A percentile compares a stretch with the other conserved stretches of the same genome.
Conservation (phyloP, 192 early-diverging fungal species). For the Umbelopsis sp. region DNA sequence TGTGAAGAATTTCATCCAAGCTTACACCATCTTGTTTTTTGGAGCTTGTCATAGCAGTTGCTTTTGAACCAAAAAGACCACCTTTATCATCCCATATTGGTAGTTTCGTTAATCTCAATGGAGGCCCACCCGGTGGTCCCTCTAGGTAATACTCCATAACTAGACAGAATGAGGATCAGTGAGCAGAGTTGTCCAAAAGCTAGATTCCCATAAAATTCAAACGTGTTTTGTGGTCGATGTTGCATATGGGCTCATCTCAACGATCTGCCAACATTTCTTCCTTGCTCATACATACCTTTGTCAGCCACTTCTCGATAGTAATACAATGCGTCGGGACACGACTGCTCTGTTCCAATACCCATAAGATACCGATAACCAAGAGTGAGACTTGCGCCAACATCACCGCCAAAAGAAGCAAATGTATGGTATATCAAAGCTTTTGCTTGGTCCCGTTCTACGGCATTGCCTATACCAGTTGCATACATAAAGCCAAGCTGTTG, state of each 20-base stretch:
- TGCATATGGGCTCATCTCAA: too few relatives aligned
- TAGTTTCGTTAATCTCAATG: constrained; percentile 64
- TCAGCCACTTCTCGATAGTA: constrained; percentile 84
- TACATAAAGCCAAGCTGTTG: constrained; percentile 90
- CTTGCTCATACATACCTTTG: constrained; percentile 50
- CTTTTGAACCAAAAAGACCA: constrained; percentile 85
- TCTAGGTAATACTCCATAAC: constrained; percentile 64
- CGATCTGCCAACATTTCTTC: too few relatives aligned
- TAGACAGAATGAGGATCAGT: constrained; percentile 25
- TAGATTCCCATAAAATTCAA: neutral
- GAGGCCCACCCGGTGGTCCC: constrained; percentile 85
- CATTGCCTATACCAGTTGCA: constrained; percentile 82
- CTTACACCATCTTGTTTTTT: constrained; percentile 47
- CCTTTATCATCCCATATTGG: constrained; percentile 77
- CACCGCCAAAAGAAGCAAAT: constrained; percentile 79
- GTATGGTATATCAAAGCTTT: constrained; percentile 76
- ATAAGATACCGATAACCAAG: constrained; percentile 81
- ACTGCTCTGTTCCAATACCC: constrained; percentile 81
- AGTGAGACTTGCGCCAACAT: constrained; percentile 76
- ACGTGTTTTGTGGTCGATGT: too few relatives aligned
- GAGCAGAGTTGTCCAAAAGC: neutral
- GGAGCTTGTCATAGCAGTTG: constrained; percentile 49
- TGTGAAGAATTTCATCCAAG: constrained; percentile 78
- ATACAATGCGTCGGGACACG: constrained; percentile 73
- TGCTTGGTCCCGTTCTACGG: constrained; percentile 66